Percentiles rank a stretch among this genome's conserved stretches.
phyloP scores from a whole-genome alignment of 2,329 filamentous ascomycete genomes.

The Aaosphaeria pasadenensis region DNA sequence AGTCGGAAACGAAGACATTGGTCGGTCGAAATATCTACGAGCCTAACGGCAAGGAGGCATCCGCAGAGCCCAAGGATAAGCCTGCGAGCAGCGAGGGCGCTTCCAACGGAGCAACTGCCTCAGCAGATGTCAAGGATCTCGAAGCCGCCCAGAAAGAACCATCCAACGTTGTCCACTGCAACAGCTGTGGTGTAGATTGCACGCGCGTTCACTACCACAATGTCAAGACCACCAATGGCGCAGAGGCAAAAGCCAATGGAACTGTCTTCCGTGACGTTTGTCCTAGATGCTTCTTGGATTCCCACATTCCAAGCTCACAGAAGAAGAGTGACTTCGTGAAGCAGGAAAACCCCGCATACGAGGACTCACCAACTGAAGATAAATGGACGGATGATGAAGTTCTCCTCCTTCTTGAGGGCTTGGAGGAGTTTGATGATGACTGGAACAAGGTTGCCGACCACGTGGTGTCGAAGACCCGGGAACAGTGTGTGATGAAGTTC shows the following conservation, averaged over 20 bases:
- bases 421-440: constrained; percentile 93
- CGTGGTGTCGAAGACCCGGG: constrained; percentile 84
- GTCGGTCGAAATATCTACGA: constrained; percentile 96
- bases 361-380: constrained; percentile 76
- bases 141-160: constrained; percentile 59
- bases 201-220: constrained; percentile 69
- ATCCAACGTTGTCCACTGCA: constrained; percentile 73
- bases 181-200: constrained; percentile 90
- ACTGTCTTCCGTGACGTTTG: constrained; percentile 82
- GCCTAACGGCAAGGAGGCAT: constrained; percentile 80
- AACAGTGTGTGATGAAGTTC: constrained; percentile 97
- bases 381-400: constrained; percentile 91
- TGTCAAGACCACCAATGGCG: constrained; percentile 55
- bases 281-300: constrained; percentile 84
- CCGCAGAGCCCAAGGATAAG: constrained; percentile 63
- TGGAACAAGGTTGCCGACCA: constrained; percentile 90
- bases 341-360: constrained; percentile 83
- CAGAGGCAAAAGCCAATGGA: constrained; percentile 51
- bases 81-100: constrained; percentile 59
- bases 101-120: constrained; percentile 60
- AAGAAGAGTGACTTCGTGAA: constrained; percentile 79
- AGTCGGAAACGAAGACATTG: constrained; percentile 80
- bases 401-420: constrained; percentile 81
- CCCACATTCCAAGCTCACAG: constrained; percentile 76
- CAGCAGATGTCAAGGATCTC: constrained; percentile 63